Evolutionary conservation across 2,329 filamentous ascomycete species (phyloP).

Genomic region (Pseudonectria foliicola): DNA sequence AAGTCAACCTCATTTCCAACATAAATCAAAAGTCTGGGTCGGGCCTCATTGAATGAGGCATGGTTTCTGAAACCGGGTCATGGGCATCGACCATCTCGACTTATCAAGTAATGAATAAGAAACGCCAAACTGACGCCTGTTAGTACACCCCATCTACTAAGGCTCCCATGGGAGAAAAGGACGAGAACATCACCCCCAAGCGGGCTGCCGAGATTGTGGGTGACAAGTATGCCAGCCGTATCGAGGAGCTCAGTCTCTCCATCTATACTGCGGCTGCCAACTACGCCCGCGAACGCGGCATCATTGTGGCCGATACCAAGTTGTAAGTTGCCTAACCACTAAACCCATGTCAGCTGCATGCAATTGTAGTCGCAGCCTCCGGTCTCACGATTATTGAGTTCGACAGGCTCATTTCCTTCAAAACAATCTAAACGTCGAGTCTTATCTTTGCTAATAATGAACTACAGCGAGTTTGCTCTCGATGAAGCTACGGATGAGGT

Average conservation of each 20-base stretch:
- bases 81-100: too few species aligned
- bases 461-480: slow-evolving; percentile 5
- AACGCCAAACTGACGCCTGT: slow-evolving; percentile 24
- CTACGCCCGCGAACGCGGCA: slow-evolving; percentile 14
- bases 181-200: slow-evolving; percentile 78
- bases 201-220: slow-evolving; percentile 40
- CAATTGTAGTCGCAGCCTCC: too few species aligned
- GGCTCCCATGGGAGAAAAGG: slow-evolving; percentile 67
- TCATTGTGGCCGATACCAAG: slow-evolving; percentile 18
- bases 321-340: slow-evolving; percentile 16
- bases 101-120: too few species aligned
- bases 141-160: slow-evolving; percentile 78
- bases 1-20: slow-evolving; percentile 46
- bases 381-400: too few species aligned
- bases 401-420: too few species aligned
- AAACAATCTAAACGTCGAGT: too few species aligned
- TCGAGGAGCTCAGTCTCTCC: slow-evolving; percentile 20
- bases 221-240: slow-evolving; percentile 21
- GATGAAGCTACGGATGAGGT: slow-evolving; percentile 23
- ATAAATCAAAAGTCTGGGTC: too few species aligned
- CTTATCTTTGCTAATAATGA: background rate
- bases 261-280: slow-evolving; percentile 20
- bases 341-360: too few species aligned
- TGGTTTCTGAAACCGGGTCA: too few species aligned
- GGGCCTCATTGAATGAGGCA: too few species aligned